phyloP scores from a whole-genome alignment of 805 yeast species.

The Zygotorulaspora florentina region DNA sequence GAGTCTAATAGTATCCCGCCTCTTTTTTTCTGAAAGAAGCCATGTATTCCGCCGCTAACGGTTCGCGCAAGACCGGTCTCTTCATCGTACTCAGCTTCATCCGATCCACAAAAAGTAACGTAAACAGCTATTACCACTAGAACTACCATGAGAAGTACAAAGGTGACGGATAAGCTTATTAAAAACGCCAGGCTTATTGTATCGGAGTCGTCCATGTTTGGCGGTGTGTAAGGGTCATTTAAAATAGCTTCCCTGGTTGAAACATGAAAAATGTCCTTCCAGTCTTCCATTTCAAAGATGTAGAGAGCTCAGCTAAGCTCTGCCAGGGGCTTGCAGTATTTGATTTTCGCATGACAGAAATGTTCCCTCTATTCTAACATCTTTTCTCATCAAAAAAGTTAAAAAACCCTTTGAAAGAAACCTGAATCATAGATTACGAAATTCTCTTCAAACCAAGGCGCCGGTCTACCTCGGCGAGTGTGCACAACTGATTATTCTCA shows the following conservation, averaged over 20 bases:
- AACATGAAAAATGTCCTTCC: background rate
- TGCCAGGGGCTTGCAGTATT: background rate
- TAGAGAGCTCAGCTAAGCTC: background rate
- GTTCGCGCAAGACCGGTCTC: constrained; percentile 21
- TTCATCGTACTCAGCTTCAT: constrained; percentile 34
- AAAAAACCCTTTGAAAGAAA: too few relatives aligned
- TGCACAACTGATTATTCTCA: too few relatives aligned
- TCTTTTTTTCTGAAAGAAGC: constrained; percentile 27
- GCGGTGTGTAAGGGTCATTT: constrained; percentile 23
- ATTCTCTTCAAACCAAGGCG: too few relatives aligned
- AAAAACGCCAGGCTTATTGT: constrained; percentile 33
- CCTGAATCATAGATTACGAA: too few relatives aligned
- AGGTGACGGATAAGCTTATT: constrained; percentile 34
- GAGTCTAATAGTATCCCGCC: constrained; percentile 30
- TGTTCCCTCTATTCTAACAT: too few relatives aligned
- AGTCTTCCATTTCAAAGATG: too few relatives aligned
- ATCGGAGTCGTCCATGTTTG: constrained; percentile 28
- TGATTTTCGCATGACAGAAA: too few relatives aligned
- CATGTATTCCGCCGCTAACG: constrained; percentile 17
- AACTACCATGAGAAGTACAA: constrained; percentile 33
- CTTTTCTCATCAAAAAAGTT: too few relatives aligned
- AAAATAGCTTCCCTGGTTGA: background rate
- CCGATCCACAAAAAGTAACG: constrained; percentile 33
- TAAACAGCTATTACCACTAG: constrained; percentile 31
- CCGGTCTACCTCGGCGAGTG: too few relatives aligned